A percentile compares a stretch with the other conserved stretches of the same genome.
These are phyloP conservation scores for Fomitopsis betulina DNA, from an alignment of 1,284 basidiomycete species.

Conservation along the genomic window DNA sequence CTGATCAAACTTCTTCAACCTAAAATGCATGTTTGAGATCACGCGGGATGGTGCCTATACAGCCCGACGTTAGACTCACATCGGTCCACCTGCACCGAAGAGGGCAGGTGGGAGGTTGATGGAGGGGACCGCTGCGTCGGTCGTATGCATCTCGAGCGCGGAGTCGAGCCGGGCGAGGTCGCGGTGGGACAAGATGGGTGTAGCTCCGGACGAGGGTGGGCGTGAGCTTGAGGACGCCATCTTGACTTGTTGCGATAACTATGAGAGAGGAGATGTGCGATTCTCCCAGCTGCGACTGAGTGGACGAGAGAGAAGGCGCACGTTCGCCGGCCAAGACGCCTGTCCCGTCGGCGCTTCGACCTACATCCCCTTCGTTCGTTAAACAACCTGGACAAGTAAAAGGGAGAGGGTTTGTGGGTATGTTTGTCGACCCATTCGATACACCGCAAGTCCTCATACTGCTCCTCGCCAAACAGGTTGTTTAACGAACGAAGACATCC, in stretches of 20 bases:
- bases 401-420: too few species aligned
- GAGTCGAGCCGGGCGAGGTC: constrained; percentile 16
- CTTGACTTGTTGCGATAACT: neutral
- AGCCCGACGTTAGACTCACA: constrained; percentile 22
- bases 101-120: constrained; percentile 23
- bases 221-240: constrained; percentile 16
- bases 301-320: neutral
- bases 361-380: too few species aligned
- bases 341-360: too few species aligned
- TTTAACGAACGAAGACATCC: too few species aligned
- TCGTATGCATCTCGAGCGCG: constrained; percentile 25
- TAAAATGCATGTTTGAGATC: constrained; percentile 23
- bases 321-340: too few species aligned
- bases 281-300: too few species aligned
- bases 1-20: constrained; percentile 78
- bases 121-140: constrained; percentile 5
- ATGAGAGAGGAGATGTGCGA: neutral
- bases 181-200: constrained; percentile 15
- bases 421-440: too few species aligned
- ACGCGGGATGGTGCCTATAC: neutral
- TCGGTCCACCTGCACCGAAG: constrained; percentile 35
- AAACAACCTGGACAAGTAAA: too few species aligned
- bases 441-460: too few species aligned
- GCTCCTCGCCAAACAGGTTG: too few species aligned
- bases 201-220: constrained; percentile 17